Evolutionary conservation across 495 filamentous ascomycete species (phyloP).

Genomic region (Darksidea phi): DNA sequence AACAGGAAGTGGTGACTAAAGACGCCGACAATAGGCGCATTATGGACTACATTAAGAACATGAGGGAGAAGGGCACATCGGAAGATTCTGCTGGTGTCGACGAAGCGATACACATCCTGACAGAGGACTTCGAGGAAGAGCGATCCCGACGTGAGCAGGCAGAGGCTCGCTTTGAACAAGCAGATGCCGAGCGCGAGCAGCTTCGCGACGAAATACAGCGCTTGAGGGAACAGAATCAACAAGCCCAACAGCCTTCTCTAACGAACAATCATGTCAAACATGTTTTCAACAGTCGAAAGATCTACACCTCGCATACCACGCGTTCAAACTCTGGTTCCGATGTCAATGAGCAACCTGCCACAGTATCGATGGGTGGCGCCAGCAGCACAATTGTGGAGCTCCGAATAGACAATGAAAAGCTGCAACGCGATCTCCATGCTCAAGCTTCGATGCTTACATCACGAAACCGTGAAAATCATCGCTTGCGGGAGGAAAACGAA

Average conservation of each 20-base stretch:
- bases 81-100: constrained; percentile 70
- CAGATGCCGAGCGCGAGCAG: constrained; percentile 83
- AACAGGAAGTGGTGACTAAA: constrained; percentile 69
- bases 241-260: constrained; percentile 33
- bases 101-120: constrained; percentile 91
- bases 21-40: constrained; percentile 80
- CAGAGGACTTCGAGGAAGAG: constrained; percentile 92
- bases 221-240: constrained; percentile 61
- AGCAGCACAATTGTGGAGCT: constrained; percentile 74
- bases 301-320: constrained; percentile 58
- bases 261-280: constrained; percentile 55
- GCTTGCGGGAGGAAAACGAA: constrained; percentile 94
- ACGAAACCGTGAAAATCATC: constrained; percentile 89
- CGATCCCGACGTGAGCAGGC: constrained; percentile 84
- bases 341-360: constrained; percentile 54
- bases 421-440: constrained; percentile 87
- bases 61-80: constrained; percentile 62
- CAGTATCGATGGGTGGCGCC: constrained; percentile 53
- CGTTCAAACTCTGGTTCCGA: constrained; percentile 57
- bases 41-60: constrained; percentile 71
- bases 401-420: constrained; percentile 86
- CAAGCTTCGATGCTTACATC: constrained; percentile 98
- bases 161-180: constrained; percentile 74
- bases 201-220: constrained; percentile 82
- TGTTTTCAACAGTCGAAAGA: constrained; percentile 60